These are phyloP conservation scores for Leccinum pseudoinsigne DNA, from an alignment of 1,284 basidiomycete genomes.

Conservation along the genomic window DNA sequence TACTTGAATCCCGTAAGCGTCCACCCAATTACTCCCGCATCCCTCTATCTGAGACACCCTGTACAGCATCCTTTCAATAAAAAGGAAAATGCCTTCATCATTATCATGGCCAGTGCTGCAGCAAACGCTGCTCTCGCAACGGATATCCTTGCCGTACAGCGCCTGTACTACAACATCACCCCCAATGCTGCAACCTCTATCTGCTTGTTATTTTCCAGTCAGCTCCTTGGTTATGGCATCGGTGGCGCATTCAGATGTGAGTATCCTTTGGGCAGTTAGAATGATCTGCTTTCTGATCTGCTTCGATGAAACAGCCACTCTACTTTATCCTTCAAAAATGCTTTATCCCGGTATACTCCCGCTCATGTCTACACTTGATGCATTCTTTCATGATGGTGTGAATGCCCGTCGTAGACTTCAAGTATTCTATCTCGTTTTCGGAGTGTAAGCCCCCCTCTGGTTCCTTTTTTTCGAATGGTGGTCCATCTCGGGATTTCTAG, in stretches of 20 bases:
- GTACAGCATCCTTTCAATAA: slow-evolving; percentile 42
- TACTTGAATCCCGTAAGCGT: slow-evolving; percentile 55
- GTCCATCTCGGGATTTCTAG: slow-evolving; percentile 19
- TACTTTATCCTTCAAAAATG: slow-evolving; percentile 70
- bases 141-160: slow-evolving; percentile 64
- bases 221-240: slow-evolving; percentile 59
- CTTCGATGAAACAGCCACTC: slow-evolving; percentile 33
- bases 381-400: slow-evolving; percentile 49
- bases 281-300: slow-evolving; percentile 3
- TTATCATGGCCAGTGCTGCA: slow-evolving; percentile 69
- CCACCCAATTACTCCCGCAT: slow-evolving; percentile 6
- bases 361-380: slow-evolving; percentile 56
- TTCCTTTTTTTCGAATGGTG: background rate
- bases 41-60: slow-evolving; percentile 11
- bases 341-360: slow-evolving; percentile 57
- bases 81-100: slow-evolving; percentile 61
- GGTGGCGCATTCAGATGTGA: slow-evolving; percentile 56
- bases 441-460: slow-evolving; percentile 27
- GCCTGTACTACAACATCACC: slow-evolving; percentile 53
- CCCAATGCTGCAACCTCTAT: slow-evolving; percentile 55
- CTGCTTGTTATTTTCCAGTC: slow-evolving; percentile 59
- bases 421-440: slow-evolving; percentile 53
- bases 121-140: slow-evolving; percentile 64
- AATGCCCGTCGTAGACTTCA: slow-evolving; percentile 44
- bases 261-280: slow-evolving; percentile 19